Conservation (phyloP, 129 eudicot species). For the Flaveria robusta region DNA sequence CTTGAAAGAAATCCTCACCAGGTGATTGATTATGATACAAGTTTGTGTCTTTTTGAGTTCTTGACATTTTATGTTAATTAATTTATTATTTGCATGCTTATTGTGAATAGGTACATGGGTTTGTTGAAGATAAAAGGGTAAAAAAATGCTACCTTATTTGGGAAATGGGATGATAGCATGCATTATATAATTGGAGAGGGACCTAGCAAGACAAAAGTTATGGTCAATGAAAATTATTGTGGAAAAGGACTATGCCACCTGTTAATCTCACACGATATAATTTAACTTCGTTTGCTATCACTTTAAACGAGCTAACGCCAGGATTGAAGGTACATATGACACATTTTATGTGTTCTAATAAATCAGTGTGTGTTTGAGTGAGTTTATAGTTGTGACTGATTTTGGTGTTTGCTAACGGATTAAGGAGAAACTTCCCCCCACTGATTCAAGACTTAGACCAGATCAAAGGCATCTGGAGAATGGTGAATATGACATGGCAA, state of each 20-base stretch:
- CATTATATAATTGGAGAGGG: constrained; percentile 60
- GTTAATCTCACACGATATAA: constrained; percentile 47
- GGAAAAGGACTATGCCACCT: constrained; percentile 66
- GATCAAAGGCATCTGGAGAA: constrained; percentile 57
- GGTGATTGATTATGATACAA: constrained; percentile 34
- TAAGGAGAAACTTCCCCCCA: constrained; percentile 59
- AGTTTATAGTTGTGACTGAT: constrained; percentile 47
- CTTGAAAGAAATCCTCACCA: constrained; percentile 56
- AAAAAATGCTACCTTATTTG: constrained; percentile 39
- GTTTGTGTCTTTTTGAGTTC: not conserved
- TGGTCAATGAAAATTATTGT: constrained; percentile 46
- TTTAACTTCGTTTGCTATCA: constrained; percentile 48
- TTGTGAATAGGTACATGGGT: constrained; percentile 67
- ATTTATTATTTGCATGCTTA: not conserved
- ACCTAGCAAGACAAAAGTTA: constrained; percentile 48
- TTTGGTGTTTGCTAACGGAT: constrained; percentile 46
- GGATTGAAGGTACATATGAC: constrained; percentile 62
- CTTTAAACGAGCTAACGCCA: constrained; percentile 47
- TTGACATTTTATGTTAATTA: constrained; percentile 16
- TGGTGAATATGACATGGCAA: constrained; percentile 55
- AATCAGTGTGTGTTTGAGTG: not conserved
- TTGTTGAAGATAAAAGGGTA: constrained; percentile 46
- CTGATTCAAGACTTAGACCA: constrained; percentile 61
- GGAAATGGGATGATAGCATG: constrained; percentile 84
- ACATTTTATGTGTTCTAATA: not conserved